Evolutionary conservation across 371 early-diverging fungal genomes (phyloP).

Genomic region (Smittium mucronatum): DNA sequence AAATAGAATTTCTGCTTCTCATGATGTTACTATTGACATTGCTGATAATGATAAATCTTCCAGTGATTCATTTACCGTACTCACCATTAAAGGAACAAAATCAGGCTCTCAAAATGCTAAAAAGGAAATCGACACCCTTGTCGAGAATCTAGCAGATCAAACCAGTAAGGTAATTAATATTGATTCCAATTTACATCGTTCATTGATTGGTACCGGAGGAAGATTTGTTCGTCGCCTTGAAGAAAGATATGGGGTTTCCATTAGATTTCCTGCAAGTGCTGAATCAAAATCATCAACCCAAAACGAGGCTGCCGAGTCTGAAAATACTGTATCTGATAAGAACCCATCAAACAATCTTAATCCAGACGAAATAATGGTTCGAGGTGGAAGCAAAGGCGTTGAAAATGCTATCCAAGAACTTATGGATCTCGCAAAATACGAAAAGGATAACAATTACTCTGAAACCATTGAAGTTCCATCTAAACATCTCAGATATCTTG

Average conservation of each 20-base stretch:
- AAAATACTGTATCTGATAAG: slow-evolving; percentile 15
- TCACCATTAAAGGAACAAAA: slow-evolving; percentile 67
- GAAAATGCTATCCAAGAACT: slow-evolving; percentile 59
- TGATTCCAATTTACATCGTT: slow-evolving; percentile 50
- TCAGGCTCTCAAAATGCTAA: slow-evolving; percentile 62
- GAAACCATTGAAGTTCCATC: slow-evolving; percentile 42
- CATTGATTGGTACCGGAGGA: slow-evolving; percentile 63
- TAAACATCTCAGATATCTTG: slow-evolving; percentile 46
- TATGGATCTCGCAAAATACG: slow-evolving; percentile 60
- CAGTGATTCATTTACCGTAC: slow-evolving; percentile 33
- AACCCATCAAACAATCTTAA: slow-evolving; percentile 10
- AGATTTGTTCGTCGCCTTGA: slow-evolving; percentile 65
- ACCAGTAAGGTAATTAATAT: slow-evolving; percentile 46
- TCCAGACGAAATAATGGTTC: slow-evolving; percentile 53
- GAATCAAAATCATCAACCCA: slow-evolving; percentile 18
- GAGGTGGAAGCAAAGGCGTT: slow-evolving; percentile 62
- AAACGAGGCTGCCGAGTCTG: slow-evolving; percentile 34
- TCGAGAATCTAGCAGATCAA: slow-evolving; percentile 62
- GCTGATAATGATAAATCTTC: slow-evolving; percentile 18
- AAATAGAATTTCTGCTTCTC: slow-evolving; percentile 57
- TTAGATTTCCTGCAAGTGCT: slow-evolving; percentile 46
- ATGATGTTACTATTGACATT: slow-evolving; percentile 68
- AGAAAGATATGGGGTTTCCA: slow-evolving; percentile 62
- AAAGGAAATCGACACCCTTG: slow-evolving; percentile 48
- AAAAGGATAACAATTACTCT: slow-evolving; percentile 48